Conservation (phyloP, 2,329 filamentous ascomycete genomes). For the Davidsoniella australis region DNA sequence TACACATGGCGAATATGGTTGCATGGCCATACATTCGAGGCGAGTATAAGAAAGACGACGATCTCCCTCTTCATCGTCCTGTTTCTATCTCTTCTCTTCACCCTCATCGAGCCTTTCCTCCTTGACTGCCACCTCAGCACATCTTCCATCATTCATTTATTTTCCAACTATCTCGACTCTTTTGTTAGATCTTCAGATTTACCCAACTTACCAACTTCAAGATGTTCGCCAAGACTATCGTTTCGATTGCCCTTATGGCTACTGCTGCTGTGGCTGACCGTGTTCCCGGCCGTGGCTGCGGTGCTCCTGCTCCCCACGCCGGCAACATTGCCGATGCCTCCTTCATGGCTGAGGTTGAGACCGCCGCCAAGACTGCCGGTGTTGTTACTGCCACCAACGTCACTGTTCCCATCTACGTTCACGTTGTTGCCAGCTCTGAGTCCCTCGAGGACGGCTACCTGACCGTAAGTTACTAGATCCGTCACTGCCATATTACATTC, state of each 20-base stretch:
- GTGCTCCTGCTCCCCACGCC: conserved; percentile 13
- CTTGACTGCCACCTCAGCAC: no score
- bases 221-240: conserved; percentile 8
- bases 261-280: conserved; percentile 6
- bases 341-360: conserved; percentile 14
- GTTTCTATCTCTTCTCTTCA: neutral
- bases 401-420: conserved; percentile 22
- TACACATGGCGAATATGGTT: no score
- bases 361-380: conserved; percentile 12
- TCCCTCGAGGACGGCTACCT: conserved; percentile 20
- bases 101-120: no score
- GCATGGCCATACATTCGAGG: no score
- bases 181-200: neutral
- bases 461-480: conserved; percentile 17
- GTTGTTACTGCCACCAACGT: conserved; percentile 15
- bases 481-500: neutral
- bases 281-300: conserved; percentile 14
- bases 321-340: conserved; percentile 14
- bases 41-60: no score
- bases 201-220: neutral
- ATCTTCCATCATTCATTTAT: no score
- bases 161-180: neutral
- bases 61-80: conserved; percentile 1
- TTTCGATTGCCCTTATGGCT: conserved; percentile 8
- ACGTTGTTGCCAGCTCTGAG: conserved; percentile 21